Evolutionary conservation across 2,329 filamentous ascomycete species (phyloP), one percentile per base, ranked within the genome.

Genomic region (Aspergillus phoenicis): DNA sequence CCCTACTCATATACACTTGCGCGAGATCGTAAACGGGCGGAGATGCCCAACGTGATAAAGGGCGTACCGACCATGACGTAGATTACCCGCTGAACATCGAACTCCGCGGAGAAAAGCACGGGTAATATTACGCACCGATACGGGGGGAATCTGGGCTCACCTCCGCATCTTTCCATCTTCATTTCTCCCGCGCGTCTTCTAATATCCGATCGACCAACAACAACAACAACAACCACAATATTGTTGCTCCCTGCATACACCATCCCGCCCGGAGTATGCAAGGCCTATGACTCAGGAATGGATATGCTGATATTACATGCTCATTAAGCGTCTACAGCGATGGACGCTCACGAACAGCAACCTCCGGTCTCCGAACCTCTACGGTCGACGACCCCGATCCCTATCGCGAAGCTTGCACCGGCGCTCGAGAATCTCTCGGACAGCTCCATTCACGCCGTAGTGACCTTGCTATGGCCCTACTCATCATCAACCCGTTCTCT

Each of bases 391-490:
- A 70, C 60, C 48, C 62, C 66, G 17, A 68, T 77, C 56, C 72
- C 78, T 22, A 80, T 82, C 58, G 75, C 79, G 47, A 67, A 77
- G 60, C 71, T 82, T 20, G 75, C 74, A 13, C 80, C 80, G 6
- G 64, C 64, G 8, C 62, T 74, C 48, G 68, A 75, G 15, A 24
- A 66, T 28, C 48, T 64, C n/a, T 53, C 67, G 15, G 58, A 69
- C 24, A 68, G 69, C 52, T 75, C 73, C 30, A 69, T 97, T 33
- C 84, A 86, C 60, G 93, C 91, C 41, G 82, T 90, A 15, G 86
- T 97, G 22, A 94, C 92, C 8, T 86, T 98, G 38, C 88, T 91
- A 60, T 98, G 94, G 93, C 94, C 94, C 0, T 97, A 91, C 76
- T 97, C 91, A 65, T 90, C 89, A 22, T 87, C 91, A 26, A 89